These are phyloP conservation scores for Leccinellum rugosiceps DNA, from an alignment of 768 basidiomycete genomes.

Conservation along the genomic window DNA sequence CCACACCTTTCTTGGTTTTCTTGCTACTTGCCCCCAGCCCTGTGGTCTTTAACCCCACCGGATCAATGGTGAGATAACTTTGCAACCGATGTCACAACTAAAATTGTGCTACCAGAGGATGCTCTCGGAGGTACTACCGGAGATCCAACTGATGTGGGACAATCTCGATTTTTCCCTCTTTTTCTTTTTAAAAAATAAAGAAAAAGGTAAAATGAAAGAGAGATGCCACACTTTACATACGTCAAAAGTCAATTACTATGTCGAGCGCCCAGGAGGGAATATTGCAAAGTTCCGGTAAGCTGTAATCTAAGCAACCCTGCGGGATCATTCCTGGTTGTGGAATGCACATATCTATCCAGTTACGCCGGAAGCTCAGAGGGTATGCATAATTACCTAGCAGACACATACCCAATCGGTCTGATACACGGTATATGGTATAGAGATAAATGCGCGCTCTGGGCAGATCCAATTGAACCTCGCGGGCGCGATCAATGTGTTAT, in stretches of 20 bases:
- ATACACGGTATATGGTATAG: constrained; percentile 3
- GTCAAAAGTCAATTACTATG: constrained; percentile 1
- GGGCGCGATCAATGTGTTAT: constrained; percentile 6
- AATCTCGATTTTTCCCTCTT: background rate
- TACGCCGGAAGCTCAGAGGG: background rate
- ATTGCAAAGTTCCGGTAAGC: constrained; percentile 10
- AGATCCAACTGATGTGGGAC: background rate
- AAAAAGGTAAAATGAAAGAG: background rate
- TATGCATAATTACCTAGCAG: constrained; percentile 1
- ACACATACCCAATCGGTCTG: constrained; percentile 5
- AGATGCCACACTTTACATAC: background rate
- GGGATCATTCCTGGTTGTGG: constrained; percentile 1
- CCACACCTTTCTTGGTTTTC: constrained; percentile 8
- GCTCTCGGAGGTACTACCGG: background rate
- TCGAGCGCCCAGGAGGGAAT: background rate
- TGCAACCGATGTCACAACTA: constrained; percentile 17
- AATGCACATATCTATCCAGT: constrained; percentile 2
- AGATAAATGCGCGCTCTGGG: constrained; percentile 18
- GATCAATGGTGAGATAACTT: constrained; percentile 9
- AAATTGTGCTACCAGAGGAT: constrained; percentile 17
- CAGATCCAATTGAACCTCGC: constrained; percentile 21
- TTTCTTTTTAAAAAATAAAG: background rate
- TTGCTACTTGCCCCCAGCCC: constrained; percentile 5
- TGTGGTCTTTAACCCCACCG: constrained; percentile 3
- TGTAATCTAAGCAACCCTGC: constrained; percentile 9